Percentiles rank a stretch among this genome's conserved stretches.
Evolutionary conservation across 768 basidiomycete genomes (phyloP).

Genomic region (Lactifluus pinguis): DNA sequence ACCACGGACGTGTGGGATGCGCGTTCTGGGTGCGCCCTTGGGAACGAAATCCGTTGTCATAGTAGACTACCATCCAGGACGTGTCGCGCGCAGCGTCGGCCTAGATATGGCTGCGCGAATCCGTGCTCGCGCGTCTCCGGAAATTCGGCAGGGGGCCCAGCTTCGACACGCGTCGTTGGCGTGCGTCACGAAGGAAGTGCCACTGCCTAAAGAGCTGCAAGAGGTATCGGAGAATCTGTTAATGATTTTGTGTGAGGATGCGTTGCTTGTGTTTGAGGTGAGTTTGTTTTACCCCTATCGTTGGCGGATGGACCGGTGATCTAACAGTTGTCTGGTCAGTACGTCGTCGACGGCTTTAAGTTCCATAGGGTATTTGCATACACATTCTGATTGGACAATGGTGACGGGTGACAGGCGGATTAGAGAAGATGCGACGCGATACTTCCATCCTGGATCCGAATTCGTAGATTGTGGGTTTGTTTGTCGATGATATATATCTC

Average conservation of each 20-base stretch:
- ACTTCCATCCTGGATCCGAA: too few relatives aligned
- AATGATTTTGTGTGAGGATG: slow-evolving; percentile 13
- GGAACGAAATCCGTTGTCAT: not conserved
- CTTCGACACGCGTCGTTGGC: not conserved
- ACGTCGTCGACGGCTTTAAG: slow-evolving; percentile 9
- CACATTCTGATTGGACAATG: not conserved
- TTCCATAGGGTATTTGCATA: slow-evolving; percentile 8
- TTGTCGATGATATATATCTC: too few relatives aligned
- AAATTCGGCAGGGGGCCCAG: not conserved
- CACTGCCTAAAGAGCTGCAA: slow-evolving; percentile 1
- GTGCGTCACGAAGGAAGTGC: slow-evolving; percentile 6
- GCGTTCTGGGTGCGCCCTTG: slow-evolving; percentile 3
- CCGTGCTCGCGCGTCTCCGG: not conserved
- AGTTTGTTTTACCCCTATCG: not conserved
- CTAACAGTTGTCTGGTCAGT: not conserved
- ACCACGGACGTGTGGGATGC: slow-evolving; percentile 6
- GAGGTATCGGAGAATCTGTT: slow-evolving; percentile 1
- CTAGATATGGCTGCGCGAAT: not conserved
- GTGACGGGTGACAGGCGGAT: too few relatives aligned
- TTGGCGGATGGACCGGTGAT: not conserved
- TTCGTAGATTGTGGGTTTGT: too few relatives aligned
- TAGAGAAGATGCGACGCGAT: too few relatives aligned
- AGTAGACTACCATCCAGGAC: slow-evolving; percentile 7
- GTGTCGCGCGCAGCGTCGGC: not conserved
- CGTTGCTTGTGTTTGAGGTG: slow-evolving; percentile 14